These are phyloP conservation scores for Pilobolus umbonatus DNA, from an alignment of 192 early-diverging fungal genomes.

Conservation along the genomic window DNA sequence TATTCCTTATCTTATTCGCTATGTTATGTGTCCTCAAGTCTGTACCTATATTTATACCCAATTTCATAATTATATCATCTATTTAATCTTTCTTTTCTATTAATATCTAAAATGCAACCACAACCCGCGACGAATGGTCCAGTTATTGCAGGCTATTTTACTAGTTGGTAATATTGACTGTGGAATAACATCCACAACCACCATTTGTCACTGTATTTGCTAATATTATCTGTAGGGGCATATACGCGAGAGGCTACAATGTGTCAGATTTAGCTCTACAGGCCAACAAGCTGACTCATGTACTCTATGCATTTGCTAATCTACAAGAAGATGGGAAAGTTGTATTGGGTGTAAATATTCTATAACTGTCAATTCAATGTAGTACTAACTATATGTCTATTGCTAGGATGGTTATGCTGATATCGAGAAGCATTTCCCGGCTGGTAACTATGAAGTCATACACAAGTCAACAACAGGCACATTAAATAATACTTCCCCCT, in stretches of 20 bases:
- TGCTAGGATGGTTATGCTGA: conserved; percentile 72
- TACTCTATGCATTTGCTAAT: conserved; percentile 80
- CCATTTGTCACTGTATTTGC: too few species aligned
- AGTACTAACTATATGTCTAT: background rate
- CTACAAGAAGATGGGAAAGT: conserved; percentile 58
- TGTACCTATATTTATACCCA: too few species aligned
- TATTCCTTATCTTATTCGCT: too few species aligned
- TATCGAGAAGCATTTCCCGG: conserved; percentile 54
- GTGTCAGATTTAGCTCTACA: conserved; percentile 58
- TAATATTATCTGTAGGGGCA: conserved; percentile 57
- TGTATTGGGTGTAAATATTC: conserved; percentile 49
- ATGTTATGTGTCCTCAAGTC: too few species aligned
- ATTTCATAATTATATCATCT: background rate
- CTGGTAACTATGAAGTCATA: conserved; percentile 5
- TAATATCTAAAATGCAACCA: conserved; percentile 1
- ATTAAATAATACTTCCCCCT: background rate
- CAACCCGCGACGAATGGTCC: conserved; percentile 23
- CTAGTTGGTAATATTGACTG: conserved; percentile 33
- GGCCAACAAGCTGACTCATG: conserved; percentile 60
- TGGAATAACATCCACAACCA: too few species aligned
- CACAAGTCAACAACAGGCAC: background rate
- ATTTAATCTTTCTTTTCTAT: background rate
- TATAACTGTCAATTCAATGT: too few species aligned
- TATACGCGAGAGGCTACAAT: conserved; percentile 65
- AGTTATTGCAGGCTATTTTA: conserved; percentile 34